Conservation (phyloP, 371 early-diverging fungal genomes). For the Haplosporangium sp. region DNA sequence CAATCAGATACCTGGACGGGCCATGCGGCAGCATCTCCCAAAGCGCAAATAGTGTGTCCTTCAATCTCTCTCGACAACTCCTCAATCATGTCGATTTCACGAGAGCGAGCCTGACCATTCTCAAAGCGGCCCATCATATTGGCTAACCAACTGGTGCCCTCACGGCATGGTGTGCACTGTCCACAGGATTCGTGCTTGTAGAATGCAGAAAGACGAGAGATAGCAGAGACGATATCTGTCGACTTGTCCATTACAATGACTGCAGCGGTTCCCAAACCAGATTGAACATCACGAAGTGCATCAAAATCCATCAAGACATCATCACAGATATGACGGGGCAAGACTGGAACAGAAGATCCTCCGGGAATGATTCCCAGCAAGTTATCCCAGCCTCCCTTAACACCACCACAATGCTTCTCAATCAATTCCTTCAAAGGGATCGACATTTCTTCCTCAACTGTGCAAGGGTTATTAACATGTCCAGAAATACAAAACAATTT, state of each 20-base stretch:
- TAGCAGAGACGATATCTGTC: slow-evolving; percentile 92
- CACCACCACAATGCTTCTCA: slow-evolving; percentile 97
- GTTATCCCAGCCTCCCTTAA: slow-evolving; percentile 99
- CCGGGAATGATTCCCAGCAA: slow-evolving; percentile 97
- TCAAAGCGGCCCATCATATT: slow-evolving; percentile 97
- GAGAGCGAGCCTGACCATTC: slow-evolving; percentile 83
- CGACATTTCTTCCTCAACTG: slow-evolving; percentile 98
- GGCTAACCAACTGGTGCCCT: slow-evolving; percentile 95
- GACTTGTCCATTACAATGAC: slow-evolving; percentile 54
- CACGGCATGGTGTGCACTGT: slow-evolving; percentile 99
- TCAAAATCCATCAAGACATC: slow-evolving; percentile 98
- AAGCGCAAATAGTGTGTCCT: slow-evolving; percentile 98
- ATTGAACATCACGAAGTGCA: slow-evolving; percentile 92
- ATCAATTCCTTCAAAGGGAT: slow-evolving; percentile 95
- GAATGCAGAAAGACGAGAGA: slow-evolving; percentile 92
- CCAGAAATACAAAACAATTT: slow-evolving; percentile 98
- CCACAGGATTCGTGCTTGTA: slow-evolving; percentile 98
- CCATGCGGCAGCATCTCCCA: slow-evolving; percentile 99
- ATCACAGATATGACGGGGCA: slow-evolving; percentile 90
- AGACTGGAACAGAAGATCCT: slow-evolving; percentile 95
- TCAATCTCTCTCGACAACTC: slow-evolving; percentile 97
- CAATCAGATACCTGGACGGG: slow-evolving; percentile 76
- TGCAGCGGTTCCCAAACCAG: slow-evolving; percentile 64
- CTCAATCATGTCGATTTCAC: slow-evolving; percentile 93
- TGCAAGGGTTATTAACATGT: slow-evolving; percentile 97